Evolutionary conservation across 2,329 filamentous ascomycete genomes (phyloP).

Genomic region (Coleophoma crateriformis): DNA sequence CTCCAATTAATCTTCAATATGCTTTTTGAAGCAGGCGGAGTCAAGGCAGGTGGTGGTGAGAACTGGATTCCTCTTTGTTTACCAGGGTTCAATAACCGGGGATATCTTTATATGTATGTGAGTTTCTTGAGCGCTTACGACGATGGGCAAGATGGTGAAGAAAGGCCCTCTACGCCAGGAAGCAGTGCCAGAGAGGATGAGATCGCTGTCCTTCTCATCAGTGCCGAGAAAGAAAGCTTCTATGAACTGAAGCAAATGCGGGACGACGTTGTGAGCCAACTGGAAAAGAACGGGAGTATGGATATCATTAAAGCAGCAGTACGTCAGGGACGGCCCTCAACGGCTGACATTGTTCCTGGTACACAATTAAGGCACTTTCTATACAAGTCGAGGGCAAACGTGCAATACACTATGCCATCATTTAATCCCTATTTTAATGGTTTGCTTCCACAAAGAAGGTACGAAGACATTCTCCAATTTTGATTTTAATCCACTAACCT

Average conservation of each 20-base stretch:
- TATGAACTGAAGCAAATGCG: constrained; percentile 77
- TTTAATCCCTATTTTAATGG: constrained; percentile 63
- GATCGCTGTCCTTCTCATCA: constrained; percentile 90
- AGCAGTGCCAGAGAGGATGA: constrained; percentile 67
- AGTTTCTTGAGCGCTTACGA: constrained; percentile 74
- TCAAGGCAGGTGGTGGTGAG: constrained; percentile 89
- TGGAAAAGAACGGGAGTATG: constrained; percentile 72
- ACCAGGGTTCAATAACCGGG: constrained; percentile 93
- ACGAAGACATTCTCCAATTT: constrained; percentile 14
- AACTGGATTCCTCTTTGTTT: constrained; percentile 97
- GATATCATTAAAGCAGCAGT: constrained; percentile 69
- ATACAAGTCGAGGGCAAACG: constrained; percentile 91
- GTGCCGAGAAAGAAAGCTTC: constrained; percentile 88
- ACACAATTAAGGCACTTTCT: constrained; percentile 84
- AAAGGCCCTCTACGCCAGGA: constrained; percentile 59
- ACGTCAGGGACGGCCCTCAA: constrained; percentile 62
- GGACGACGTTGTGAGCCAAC: constrained; percentile 57
- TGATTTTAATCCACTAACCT: constrained; percentile 5
- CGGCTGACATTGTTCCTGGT: constrained; percentile 73
- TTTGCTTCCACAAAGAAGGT: constrained; percentile 58
- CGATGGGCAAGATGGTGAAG: constrained; percentile 31
- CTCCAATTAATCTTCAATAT: constrained; percentile 98
- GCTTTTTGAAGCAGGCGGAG: constrained; percentile 91
- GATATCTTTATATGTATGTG: constrained; percentile 98
- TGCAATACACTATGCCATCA: constrained; percentile 91